phyloP scores from a whole-genome alignment of 208 protist genomes.

The Crithidia expoeki region DNA sequence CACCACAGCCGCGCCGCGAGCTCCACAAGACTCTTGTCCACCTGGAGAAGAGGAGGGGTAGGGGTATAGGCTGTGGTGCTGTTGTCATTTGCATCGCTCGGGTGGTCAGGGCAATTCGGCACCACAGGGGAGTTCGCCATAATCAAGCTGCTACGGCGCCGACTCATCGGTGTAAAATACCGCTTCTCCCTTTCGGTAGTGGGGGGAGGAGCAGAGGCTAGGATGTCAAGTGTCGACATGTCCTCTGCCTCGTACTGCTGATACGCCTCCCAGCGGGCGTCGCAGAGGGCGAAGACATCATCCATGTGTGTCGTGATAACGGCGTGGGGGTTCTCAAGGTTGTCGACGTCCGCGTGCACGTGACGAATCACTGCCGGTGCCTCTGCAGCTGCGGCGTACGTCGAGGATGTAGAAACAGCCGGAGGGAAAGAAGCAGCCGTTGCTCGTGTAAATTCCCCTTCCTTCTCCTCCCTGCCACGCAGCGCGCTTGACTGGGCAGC shows the following conservation, averaged over 20 bases:
- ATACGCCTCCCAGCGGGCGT: conserved; percentile 39
- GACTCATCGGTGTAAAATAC: background rate
- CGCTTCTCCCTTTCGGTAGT: conserved; percentile 10
- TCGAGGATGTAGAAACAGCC: no score
- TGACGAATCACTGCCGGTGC: background rate
- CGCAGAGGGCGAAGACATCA: conserved; percentile 17
- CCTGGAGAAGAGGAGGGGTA: conserved; percentile 5
- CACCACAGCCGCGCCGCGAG: conserved; percentile 40
- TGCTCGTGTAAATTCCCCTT: no score
- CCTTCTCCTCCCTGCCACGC: background rate
- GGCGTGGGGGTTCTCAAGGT: background rate
- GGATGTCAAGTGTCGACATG: conserved; percentile 28
- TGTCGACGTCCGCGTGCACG: conserved; percentile 1
- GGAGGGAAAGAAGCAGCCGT: no score
- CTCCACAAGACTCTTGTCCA: conserved; percentile 30
- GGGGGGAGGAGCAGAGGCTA: conserved; percentile 25
- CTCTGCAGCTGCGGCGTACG: background rate
- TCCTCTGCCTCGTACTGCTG: conserved; percentile 36
- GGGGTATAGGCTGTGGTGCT: background rate
- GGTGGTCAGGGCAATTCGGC: background rate
- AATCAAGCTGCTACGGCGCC: conserved; percentile 6
- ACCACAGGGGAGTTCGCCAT: conserved; percentile 2
- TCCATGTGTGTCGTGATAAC: conserved; percentile 3
- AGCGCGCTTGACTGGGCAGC: background rate
- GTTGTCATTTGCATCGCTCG: background rate